Conservation (phyloP, 768 basidiomycete species). For the Leucosporidium yakuticum region DNA sequence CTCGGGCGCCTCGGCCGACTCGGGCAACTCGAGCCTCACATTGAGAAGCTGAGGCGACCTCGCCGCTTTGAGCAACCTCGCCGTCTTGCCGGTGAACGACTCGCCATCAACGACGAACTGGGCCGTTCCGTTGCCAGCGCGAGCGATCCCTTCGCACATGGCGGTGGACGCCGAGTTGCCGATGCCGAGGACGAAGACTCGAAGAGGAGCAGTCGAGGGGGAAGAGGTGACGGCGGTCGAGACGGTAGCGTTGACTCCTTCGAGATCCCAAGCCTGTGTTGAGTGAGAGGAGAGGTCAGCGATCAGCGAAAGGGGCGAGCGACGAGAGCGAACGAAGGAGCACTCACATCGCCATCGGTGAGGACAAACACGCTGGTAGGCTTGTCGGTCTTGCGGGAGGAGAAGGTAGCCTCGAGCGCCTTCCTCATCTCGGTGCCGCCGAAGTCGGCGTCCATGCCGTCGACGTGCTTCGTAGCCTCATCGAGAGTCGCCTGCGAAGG, state of each 20-base stretch:
- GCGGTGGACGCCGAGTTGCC: conserved; percentile 52
- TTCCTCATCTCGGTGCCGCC: conserved; percentile 54
- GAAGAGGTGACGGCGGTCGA: neutral
- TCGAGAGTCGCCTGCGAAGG: conserved; percentile 17
- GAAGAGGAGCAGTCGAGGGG: conserved; percentile 37
- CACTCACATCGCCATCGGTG: conserved; percentile 52
- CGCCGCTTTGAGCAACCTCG: conserved; percentile 53
- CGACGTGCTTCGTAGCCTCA: conserved; percentile 43
- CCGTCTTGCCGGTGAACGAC: conserved; percentile 51
- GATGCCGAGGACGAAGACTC: conserved; percentile 59
- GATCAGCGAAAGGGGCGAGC: neutral
- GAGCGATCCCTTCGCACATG: conserved; percentile 55
- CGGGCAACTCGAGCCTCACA: conserved; percentile 53
- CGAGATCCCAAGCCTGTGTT: conserved; percentile 27
- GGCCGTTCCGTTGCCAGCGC: conserved; percentile 52
- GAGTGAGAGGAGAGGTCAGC: neutral
- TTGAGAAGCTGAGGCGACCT: conserved; percentile 50
- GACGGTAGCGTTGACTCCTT: conserved; percentile 3
- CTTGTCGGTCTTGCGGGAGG: conserved; percentile 38
- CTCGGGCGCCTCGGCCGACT: neutral
- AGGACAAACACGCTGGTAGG: conserved; percentile 55
- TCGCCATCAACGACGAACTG: conserved; percentile 51
- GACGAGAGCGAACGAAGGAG: neutral
- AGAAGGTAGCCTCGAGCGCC: conserved; percentile 49
- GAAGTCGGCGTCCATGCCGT: conserved; percentile 47